Conservation (phyloP, 2,329 filamentous ascomycete species). For the Aspergillus uvarum region DNA sequence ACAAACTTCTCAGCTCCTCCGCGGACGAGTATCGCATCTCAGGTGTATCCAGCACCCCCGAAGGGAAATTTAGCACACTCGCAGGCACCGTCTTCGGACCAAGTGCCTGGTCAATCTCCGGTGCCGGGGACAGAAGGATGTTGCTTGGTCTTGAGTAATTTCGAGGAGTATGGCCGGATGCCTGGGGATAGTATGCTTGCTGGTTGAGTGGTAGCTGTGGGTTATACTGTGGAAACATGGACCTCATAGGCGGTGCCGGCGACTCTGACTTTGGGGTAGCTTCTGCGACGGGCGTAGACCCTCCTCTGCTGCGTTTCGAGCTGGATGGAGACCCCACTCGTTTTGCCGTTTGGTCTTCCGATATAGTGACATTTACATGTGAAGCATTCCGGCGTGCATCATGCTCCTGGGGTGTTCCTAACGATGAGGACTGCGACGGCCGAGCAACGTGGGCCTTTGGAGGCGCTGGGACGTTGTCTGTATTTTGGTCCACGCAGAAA, state of each 20-base stretch:
- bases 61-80: constrained; percentile 44
- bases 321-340: not conserved
- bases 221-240: constrained; percentile 49
- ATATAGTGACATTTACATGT: constrained; percentile 7
- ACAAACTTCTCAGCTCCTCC: constrained; percentile 42
- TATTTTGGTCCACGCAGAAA: constrained; percentile 40
- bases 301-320: constrained; percentile 16
- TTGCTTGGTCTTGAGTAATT: constrained; percentile 25
- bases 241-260: constrained; percentile 41
- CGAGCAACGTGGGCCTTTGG: constrained; percentile 22
- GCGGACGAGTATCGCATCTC: constrained; percentile 39
- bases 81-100: constrained; percentile 45
- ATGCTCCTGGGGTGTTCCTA: constrained; percentile 14
- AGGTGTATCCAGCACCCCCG: constrained; percentile 35
- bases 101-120: constrained; percentile 37
- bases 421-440: constrained; percentile 17
- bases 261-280: constrained; percentile 25
- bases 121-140: constrained; percentile 32
- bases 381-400: constrained; percentile 19
- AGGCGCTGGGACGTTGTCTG: constrained; percentile 29
- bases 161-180: constrained; percentile 17
- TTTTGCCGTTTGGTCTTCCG: not conserved
- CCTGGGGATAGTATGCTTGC: constrained; percentile 39
- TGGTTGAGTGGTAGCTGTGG: constrained; percentile 36
- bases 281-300: constrained; percentile 11